These are phyloP conservation scores for Pyricularia sp. DNA, from an alignment of 2,329 filamentous ascomycete species.

Conservation along the genomic window DNA sequence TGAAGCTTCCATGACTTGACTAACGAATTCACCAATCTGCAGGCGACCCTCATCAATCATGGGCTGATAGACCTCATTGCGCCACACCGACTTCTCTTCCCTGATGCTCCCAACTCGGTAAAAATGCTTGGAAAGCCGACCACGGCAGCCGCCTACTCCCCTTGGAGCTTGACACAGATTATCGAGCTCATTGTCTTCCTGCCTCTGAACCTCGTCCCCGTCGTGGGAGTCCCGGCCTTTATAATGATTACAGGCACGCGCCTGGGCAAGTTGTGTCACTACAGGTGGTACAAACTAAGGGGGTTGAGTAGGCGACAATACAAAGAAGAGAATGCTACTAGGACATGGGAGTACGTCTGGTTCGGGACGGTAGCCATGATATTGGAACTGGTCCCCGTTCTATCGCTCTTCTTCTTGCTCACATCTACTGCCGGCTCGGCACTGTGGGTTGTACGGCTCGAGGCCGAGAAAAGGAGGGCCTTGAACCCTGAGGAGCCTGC, in stretches of 20 bases:
- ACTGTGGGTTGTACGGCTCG: slow-evolving; percentile 74
- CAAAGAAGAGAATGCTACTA: slow-evolving; percentile 56
- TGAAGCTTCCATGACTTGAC: neutral
- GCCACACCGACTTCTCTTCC: slow-evolving; percentile 54
- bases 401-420: slow-evolving; percentile 91
- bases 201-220: slow-evolving; percentile 80
- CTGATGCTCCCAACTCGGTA: slow-evolving; percentile 62
- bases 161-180: slow-evolving; percentile 87
- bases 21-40: slow-evolving; percentile 3
- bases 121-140: slow-evolving; percentile 78
- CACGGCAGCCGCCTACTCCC: slow-evolving; percentile 66
- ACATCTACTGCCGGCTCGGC: slow-evolving; percentile 80
- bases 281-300: slow-evolving; percentile 77
- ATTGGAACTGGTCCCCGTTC: slow-evolving; percentile 75
- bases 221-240: slow-evolving; percentile 76
- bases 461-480: slow-evolving; percentile 39
- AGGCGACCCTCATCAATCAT: slow-evolving; percentile 66
- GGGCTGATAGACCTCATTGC: slow-evolving; percentile 61
- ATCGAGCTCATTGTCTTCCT: slow-evolving; percentile 70
- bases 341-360: slow-evolving; percentile 81
- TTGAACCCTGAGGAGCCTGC: slow-evolving; percentile 33
- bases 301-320: slow-evolving; percentile 66
- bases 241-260: slow-evolving; percentile 80
- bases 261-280: slow-evolving; percentile 81
- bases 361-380: slow-evolving; percentile 72